Conservation (phyloP, 305 asterid species). For the Fraxinus baroniana region DNA sequence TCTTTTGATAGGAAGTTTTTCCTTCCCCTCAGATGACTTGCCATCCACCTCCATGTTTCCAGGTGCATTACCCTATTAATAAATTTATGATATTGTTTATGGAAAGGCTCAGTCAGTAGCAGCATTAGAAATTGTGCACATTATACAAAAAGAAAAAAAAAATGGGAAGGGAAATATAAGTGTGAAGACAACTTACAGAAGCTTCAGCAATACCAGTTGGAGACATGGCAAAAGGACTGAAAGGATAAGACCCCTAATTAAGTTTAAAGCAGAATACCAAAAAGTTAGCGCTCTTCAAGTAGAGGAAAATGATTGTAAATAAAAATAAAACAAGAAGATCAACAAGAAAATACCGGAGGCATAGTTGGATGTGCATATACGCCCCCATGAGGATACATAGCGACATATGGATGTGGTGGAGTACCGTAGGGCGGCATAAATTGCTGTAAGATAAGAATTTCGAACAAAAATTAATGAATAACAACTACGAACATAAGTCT, state of each 20-base stretch:
- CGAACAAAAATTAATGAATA: conserved; percentile 1
- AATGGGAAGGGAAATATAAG: conserved; percentile 12
- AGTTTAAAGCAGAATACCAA: conserved; percentile 16
- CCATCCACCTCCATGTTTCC: conserved; percentile 71
- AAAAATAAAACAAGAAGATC: conserved; percentile 12
- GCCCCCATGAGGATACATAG: conserved; percentile 96
- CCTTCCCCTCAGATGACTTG: conserved; percentile 76
- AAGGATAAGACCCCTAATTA: conserved; percentile 85
- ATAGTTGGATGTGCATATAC: conserved; percentile 91
- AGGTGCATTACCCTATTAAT: conserved; percentile 56
- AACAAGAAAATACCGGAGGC: conserved; percentile 60
- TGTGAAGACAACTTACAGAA: conserved; percentile 53
- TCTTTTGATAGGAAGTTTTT: conserved; percentile 90
- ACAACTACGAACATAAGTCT: background rate
- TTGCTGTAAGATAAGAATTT: conserved; percentile 50
- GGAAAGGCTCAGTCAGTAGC: background rate
- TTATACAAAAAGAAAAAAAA: background rate
- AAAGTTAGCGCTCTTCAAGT: conserved; percentile 24
- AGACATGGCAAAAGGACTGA: conserved; percentile 83
- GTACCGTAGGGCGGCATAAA: conserved; percentile 90
- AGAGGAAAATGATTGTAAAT: conserved; percentile 10
- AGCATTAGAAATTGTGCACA: conserved; percentile 14
- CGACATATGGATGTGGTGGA: conserved; percentile 93
- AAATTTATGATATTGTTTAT: conserved; percentile 13
- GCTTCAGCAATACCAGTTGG: conserved; percentile 80